Evolutionary conservation across 495 filamentous ascomycete genomes (phyloP), one percentile per base, ranked within the genome.

Genomic region (Aspergillus olivimuriae): DNA sequence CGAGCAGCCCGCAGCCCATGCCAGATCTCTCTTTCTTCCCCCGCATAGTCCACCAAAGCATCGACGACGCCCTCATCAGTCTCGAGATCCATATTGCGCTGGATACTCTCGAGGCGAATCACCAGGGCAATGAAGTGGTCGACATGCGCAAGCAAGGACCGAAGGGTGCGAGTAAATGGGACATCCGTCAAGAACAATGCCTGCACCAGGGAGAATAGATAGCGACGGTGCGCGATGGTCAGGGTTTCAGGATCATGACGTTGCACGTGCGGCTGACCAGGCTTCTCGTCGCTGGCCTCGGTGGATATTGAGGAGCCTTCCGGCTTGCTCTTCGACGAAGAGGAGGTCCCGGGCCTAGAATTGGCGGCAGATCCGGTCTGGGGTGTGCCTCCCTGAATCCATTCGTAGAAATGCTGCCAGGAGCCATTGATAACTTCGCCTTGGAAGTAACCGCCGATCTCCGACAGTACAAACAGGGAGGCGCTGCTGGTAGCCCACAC

Each of bases 401-500:
- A 70, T 62, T 70, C 55, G 12, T 68, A 66, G 35, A 84, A 77
- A 44, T 76, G 69, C 34, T 75, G 68, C 74, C 85, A 94, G 0
- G 86, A 83, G 7, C 81, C 81, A 41, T 83, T 77, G 14, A 95
- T 79, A 1, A 96, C 83, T 58, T 96, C 89, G 2, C 86, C 87
- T 56, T 95, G 89, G 47, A 96, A 82, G 50, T 92, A 96, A 10
- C 77, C 79, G 43, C 88, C 84, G 10, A 84, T 78, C 48, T 95
- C 89, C 1, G 84, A 84, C 3, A 98, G 70, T 47, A 96, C 84
- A 64, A 94, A 95, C 1, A 91, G 72, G 1, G 87, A 84, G 3
- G 87, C 84, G 51, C 84, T 84, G 47, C 81, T 76, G 2, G 85
- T 89, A 2, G 89, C 89, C 91, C 92, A 98, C 1, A 90, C 74